These are phyloP conservation scores for Hypoxylon intermedium DNA, from an alignment of 495 filamentous ascomycete species.

Conservation along the genomic window DNA sequence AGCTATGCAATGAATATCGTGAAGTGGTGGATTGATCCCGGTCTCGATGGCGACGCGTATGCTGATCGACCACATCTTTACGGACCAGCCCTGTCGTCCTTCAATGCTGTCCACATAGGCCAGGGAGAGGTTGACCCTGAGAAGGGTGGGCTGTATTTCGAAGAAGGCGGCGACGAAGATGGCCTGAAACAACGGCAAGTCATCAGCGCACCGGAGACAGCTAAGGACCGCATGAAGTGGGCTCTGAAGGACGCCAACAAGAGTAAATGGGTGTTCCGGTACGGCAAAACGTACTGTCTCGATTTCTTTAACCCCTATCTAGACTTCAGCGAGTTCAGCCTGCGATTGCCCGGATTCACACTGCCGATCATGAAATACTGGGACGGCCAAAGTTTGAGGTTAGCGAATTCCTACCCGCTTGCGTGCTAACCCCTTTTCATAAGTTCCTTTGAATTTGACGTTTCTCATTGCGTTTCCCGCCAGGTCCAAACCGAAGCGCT, in stretches of 20 bases:
- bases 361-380: conserved; percentile 81
- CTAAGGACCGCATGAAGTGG: conserved; percentile 66
- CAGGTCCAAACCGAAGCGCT: conserved; percentile 55
- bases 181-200: conserved; percentile 58
- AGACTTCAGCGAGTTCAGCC: conserved; percentile 79
- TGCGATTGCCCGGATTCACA: conserved; percentile 79
- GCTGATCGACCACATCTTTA: conserved; percentile 86
- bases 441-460: conserved; percentile 19
- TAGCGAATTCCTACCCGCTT: conserved; percentile 26
- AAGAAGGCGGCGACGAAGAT: conserved; percentile 73
- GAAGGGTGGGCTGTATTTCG: conserved; percentile 61
- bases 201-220: conserved; percentile 59
- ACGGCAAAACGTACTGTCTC: conserved; percentile 65
- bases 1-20: conserved; percentile 79
- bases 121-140: conserved; percentile 51
- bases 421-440: not conserved
- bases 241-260: conserved; percentile 63
- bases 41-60: conserved; percentile 85
- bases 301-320: conserved; percentile 96
- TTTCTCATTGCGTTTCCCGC: conserved; percentile 16
- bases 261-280: conserved; percentile 57
- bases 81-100: conserved; percentile 73
- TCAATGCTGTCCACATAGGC: conserved; percentile 75
- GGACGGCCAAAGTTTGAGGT: conserved; percentile 70
- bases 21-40: conserved; percentile 86